Conservation (phyloP, 805 yeast genomes). For the Pichia phayaonensis region DNA sequence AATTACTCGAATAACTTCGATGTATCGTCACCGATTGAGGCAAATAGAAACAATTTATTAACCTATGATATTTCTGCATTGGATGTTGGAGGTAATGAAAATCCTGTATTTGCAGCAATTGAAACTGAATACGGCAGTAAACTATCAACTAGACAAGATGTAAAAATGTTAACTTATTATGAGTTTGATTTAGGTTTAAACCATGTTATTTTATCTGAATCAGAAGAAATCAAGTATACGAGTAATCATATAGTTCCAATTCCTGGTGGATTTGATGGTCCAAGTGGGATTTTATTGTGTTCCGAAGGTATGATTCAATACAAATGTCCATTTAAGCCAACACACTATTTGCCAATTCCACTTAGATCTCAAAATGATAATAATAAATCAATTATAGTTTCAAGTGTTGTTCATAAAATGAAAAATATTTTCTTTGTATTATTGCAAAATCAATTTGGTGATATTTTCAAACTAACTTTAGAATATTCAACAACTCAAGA, state of each 20-base stretch:
- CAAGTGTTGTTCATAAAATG: slow-evolving; percentile 59
- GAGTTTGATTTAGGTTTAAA: slow-evolving; percentile 84
- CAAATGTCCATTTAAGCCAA: slow-evolving; percentile 32
- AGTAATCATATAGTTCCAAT: slow-evolving; percentile 54
- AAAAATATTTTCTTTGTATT: slow-evolving; percentile 59
- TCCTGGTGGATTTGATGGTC: slow-evolving; percentile 68
- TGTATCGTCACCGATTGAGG: slow-evolving; percentile 71
- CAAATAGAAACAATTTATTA: slow-evolving; percentile 40
- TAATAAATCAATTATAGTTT: slow-evolving; percentile 33
- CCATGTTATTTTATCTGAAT: slow-evolving; percentile 50
- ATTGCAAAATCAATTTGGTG: slow-evolving; percentile 67
- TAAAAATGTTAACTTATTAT: slow-evolving; percentile 48
- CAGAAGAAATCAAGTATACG: slow-evolving; percentile 31
- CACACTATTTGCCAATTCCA: slow-evolving; percentile 48
- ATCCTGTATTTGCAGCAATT: slow-evolving; percentile 77
- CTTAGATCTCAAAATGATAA: slow-evolving; percentile 23
- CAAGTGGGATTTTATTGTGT: slow-evolving; percentile 63
- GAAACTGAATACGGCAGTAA: slow-evolving; percentile 48
- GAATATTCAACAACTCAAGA: slow-evolving; percentile 37
- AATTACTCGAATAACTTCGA: slow-evolving; percentile 33
- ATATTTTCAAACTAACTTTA: slow-evolving; percentile 59
- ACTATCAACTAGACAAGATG: slow-evolving; percentile 11
- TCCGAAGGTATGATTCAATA: slow-evolving; percentile 48
- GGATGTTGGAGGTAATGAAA: slow-evolving; percentile 65
- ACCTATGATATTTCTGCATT: slow-evolving; percentile 51